Base-by-base conservation (phyloP, 2,329 filamentous ascomycete genomes). In the Pseudocercospora ulei region DNA sequence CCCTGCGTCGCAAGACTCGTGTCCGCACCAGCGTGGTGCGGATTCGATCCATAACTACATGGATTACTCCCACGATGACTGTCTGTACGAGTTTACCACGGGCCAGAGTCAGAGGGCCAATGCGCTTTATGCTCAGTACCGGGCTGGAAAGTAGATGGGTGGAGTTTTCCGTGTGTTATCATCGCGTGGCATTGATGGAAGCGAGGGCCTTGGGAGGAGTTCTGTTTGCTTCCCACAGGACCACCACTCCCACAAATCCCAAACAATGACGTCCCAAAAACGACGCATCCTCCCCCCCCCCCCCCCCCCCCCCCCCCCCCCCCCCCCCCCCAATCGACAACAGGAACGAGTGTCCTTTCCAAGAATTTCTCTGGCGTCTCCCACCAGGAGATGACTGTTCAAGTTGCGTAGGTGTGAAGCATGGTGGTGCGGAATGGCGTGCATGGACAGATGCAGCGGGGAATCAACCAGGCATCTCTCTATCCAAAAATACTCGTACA, bases 1-100 rank as follows among this genome's bases (percentile, higher is more conserved):
- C 52, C 71, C 71, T 1, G 47, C 48, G 2, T 40, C 37, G 7
- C 70, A 71, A 53, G 61, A 68, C 48, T 69, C 61, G 7, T 75
- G 70, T 48, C 66, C 67, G 0, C 54, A 54, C 23, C 52, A 57
- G 11, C 53, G 57, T 12, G 67, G 66, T 0, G 11, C 58, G 14
- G 71, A 74, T 54, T 61, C 66, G 3, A 67, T 73, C 35, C 66
- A 70, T 40, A 71, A 73, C 49, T 73, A 65, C 48, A 73, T 74
- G 70, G 48, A 65, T 42, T 65, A 51, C 31, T 44, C 38, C n/a
- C 44, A 49, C 18, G 50, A 53, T 38, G 27, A 31, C n/a, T 53
- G 50, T 35, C 40, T 50, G 39, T 41, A 37, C 18, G 39, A 47
- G 29, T 52, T 49, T 30, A 46, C 46, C 5, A 28, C 34, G 20